Conservation (phyloP, 192 early-diverging fungal species). For the Coemansia sp. region DNA sequence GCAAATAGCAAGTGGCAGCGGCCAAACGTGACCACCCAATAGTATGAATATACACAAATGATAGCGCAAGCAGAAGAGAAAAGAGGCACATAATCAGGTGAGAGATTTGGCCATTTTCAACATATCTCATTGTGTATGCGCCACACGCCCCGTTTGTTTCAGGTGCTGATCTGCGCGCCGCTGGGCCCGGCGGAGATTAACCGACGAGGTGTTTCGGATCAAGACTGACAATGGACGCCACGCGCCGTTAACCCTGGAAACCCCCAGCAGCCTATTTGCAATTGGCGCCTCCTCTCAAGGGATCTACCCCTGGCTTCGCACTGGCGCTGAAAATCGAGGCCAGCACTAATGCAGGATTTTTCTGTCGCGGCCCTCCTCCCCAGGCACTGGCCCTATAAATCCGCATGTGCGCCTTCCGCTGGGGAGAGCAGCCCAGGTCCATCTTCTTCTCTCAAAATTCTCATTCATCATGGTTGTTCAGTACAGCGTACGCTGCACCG, state of each 20-base stretch:
- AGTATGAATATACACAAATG: background rate
- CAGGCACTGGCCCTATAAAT: background rate
- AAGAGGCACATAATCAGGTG: background rate
- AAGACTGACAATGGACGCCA: constrained; percentile 6
- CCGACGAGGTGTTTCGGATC: constrained; percentile 4
- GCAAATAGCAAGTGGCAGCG: background rate
- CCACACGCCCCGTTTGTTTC: constrained; percentile 2
- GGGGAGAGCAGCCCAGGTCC: background rate
- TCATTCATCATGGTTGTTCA: constrained; percentile 39
- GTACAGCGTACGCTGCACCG: constrained; percentile 23
- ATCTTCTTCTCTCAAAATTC: background rate
- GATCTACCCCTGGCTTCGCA: constrained; percentile 1
- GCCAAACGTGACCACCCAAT: background rate
- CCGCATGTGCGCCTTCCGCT: background rate
- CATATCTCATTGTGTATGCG: background rate
- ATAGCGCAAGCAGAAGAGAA: background rate
- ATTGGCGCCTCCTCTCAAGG: background rate
- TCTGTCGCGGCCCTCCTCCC: constrained; percentile 2
- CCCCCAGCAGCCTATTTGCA: background rate
- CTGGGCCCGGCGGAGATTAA: constrained; percentile 5
- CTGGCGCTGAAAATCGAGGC: constrained; percentile 2
- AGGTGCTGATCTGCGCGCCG: constrained; percentile 6
- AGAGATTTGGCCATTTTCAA: constrained; percentile 3
- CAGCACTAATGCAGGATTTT: background rate
- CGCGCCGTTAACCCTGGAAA: background rate